Conservation (phyloP, 257 asterid genomes). For the Linaria vulgaris region DNA sequence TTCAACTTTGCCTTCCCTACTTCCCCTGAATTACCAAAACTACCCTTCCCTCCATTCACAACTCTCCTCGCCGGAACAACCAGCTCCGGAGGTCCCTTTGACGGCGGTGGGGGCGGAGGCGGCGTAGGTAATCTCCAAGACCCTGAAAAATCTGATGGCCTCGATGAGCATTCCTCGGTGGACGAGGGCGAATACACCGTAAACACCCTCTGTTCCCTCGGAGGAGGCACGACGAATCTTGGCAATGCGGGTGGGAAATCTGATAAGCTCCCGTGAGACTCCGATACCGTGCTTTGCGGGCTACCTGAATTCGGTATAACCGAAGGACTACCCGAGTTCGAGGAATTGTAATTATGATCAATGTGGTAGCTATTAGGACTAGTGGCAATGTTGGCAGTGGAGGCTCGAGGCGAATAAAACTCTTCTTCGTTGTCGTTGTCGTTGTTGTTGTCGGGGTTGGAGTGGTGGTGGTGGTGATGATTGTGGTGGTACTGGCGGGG, state of each 20-base stretch:
- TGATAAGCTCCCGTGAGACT: conserved; percentile 65
- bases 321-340: conserved; percentile 54
- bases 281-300: conserved; percentile 59
- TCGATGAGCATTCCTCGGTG: conserved; percentile 57
- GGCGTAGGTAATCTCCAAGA: conserved; percentile 40
- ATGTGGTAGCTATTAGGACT: conserved; percentile 30
- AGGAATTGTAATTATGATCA: conserved; percentile 32
- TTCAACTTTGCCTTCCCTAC: conserved; percentile 61
- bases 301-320: conserved; percentile 45
- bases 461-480: background rate
- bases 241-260: conserved; percentile 56
- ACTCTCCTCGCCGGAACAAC: conserved; percentile 45
- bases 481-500: conserved; percentile 64
- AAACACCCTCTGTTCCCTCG: conserved; percentile 38
- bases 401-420: conserved; percentile 66
- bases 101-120: conserved; percentile 45
- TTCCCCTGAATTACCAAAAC: conserved; percentile 35
- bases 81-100: conserved; percentile 61
- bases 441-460: conserved; percentile 25
- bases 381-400: conserved; percentile 40
- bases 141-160: conserved; percentile 48
- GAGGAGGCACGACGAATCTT: conserved; percentile 49
- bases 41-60: conserved; percentile 15
- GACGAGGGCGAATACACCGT: conserved; percentile 59
- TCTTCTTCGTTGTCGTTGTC: conserved; percentile 45